Evolutionary conservation across 257 asterid species (phyloP), one percentile per base, ranked within the genome.

Genomic region (Misopates orontium): DNA sequence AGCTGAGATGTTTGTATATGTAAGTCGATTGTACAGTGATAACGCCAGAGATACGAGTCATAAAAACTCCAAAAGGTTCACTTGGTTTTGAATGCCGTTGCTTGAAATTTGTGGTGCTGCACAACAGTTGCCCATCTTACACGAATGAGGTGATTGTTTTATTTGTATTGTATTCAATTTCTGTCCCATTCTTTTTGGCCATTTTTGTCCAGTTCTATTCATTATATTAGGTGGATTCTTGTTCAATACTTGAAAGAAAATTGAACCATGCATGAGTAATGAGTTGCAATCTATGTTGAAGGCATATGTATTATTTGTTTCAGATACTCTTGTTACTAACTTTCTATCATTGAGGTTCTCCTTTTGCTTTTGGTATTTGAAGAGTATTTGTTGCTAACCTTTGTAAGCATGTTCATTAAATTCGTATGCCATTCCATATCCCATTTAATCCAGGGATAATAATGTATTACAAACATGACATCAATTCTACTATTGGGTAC

Each of bases 21-120:
- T 72, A 55, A 31, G 67, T 75, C 60, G 59, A 69, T 72, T 82
- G 91, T 85, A 85, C 78, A 80, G 84, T 78, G 83, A 53, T 77
- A 73, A 61, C 67, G 71, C 73, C 70, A 50, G 71, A 69, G 81
- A 78, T 55, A 17, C 60, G 21, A 66, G 80, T 67, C 77, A 71
- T 57, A 71, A 72, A 75, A 65, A 64, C 63, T 7, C 66, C 54
- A 63, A 61, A 59, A 12, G 77, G 69, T 63, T 70, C 36, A 28
- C 67, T 73, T 77, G 79, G 80, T 80, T 67, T 80, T 78, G 78
- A 79, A 73, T 75, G 57, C 68, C 63, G 72, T 72, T 78, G 73
- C 71, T 77, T 68, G 71, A 61, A 80, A 57, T 73, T 57, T 66
- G 73, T 80, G 77, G 73, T 75, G 70, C 74, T 66, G 20, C 60